Evolutionary conservation across 768 basidiomycete species (phyloP), one percentile per base, ranked within the genome.

Genomic region (Rhodotorula sphaerocarpa): DNA sequence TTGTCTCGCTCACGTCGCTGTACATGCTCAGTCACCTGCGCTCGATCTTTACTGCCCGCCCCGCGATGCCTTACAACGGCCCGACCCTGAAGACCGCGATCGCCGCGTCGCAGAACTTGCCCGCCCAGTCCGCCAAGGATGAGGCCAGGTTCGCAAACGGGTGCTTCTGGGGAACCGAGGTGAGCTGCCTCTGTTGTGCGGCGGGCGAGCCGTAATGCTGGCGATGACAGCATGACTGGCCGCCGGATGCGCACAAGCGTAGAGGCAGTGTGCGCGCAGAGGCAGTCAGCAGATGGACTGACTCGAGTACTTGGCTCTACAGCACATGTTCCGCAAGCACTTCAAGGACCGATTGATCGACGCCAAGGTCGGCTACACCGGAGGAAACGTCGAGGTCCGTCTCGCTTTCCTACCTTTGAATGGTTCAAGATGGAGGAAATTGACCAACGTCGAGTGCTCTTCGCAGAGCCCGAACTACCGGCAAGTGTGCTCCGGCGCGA

Each of bases 291-390:
- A n/a, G n/a, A n/a, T n/a, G n/a, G n/a, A n/a, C n/a, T n/a, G n/a
- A n/a, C n/a, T n/a, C n/a, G n/a, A n/a, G n/a, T n/a, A n/a, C n/a
- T n/a, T 12, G 7, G n/a, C 7, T 15, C 20, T 25, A 45, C 55
- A 68, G 67, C 67, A 68, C 61, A 61, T 68, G 62, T 59, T 55
- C 42, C 31, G 61, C 30, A 69, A 69, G 55, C 28, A 20, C 39
- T 62, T 69, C 47, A 50, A 44, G 30, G 55, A 51, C 28, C 43
- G 51, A 5, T 47, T 69, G 3, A n/a, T 88, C 48, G 82, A 82
- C 71, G 86, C 85, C 2, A 73, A 80, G 21, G 88, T 90, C 7
- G 88, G 88, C 33, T 90, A 86, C 75, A 89, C 85, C 0, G 88
- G 87, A 6, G 87, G 87, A 23, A 80, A 81, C 63, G 75, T 77